Evolutionary conservation across 306 rosid species (phyloP).

Genomic region (Albizia julibrissin): DNA sequence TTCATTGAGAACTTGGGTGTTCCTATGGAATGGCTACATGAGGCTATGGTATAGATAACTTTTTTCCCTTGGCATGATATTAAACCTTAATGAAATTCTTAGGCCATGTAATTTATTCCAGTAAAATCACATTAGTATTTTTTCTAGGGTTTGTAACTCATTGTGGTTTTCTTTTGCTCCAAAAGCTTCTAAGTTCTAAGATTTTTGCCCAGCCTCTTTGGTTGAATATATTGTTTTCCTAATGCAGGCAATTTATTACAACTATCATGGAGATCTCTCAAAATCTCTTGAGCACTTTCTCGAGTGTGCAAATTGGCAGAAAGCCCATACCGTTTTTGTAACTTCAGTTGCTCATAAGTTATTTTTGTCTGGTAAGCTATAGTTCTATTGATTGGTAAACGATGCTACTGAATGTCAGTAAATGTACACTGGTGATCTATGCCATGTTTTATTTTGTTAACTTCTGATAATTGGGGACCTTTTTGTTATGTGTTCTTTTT

Average conservation of each 20-base stretch:
- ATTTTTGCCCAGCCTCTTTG: conserved; percentile 26
- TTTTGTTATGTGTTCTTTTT: background rate
- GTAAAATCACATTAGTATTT: conserved; percentile 16
- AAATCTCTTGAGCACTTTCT: conserved; percentile 85
- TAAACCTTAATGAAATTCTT: conserved; percentile 21
- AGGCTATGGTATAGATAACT: conserved; percentile 77
- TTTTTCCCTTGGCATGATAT: conserved; percentile 29
- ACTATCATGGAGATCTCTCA: conserved; percentile 66
- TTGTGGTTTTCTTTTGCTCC: conserved; percentile 24
- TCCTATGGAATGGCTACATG: conserved; percentile 88
- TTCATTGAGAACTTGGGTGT: conserved; percentile 87
- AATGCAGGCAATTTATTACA: conserved; percentile 83
- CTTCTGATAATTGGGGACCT: background rate
- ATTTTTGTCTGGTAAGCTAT: conserved; percentile 72
- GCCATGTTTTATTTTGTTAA: background rate
- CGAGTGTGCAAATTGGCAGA: conserved; percentile 87
- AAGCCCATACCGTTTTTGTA: conserved; percentile 79
- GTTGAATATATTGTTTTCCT: conserved; percentile 38
- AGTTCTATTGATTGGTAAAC: conserved; percentile 23
- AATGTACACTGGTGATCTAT: background rate
- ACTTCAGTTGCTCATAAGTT: conserved; percentile 74
- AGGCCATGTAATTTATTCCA: conserved; percentile 5
- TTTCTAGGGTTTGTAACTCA: conserved; percentile 21
- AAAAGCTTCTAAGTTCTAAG: conserved; percentile 5
- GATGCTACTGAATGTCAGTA: background rate